A percentile compares a stretch with the other conserved stretches of the same genome.
Evolutionary conservation across 2,329 filamentous ascomycete species (phyloP).

Genomic region (Magnaporthiopsis poae): DNA sequence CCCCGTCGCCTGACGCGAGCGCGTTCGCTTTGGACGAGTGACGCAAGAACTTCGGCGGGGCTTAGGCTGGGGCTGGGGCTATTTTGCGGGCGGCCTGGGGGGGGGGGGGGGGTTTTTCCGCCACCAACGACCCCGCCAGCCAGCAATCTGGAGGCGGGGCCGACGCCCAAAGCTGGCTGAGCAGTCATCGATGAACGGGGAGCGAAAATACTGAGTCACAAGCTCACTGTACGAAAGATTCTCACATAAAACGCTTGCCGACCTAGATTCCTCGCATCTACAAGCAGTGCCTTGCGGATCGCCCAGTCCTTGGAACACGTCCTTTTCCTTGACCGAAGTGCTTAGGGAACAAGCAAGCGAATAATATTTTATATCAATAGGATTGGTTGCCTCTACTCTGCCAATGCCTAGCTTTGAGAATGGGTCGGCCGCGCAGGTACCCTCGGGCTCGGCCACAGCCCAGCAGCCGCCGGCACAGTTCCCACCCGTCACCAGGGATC

Average conservation of each 20-base stretch:
- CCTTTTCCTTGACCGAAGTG: background rate
- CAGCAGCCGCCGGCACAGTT: conserved; percentile 47
- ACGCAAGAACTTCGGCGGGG: background rate
- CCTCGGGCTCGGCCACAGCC: background rate
- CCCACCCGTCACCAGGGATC: conserved; percentile 70
- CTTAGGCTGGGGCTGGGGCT: background rate
- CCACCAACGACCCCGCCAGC: background rate
- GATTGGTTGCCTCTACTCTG: background rate
- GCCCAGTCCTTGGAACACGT: no score
- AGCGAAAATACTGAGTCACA: background rate
- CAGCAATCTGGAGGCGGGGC: background rate
- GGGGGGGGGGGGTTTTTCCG: no score
- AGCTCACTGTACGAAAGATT: background rate
- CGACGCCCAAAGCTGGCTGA: no score
- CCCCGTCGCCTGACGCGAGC: background rate
- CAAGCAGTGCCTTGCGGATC: no score
- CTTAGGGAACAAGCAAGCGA: background rate
- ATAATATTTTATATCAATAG: background rate
- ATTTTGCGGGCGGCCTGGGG: no score
- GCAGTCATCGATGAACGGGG: background rate
- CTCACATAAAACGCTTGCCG: no score
- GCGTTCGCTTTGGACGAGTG: background rate
- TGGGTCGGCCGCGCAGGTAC: background rate
- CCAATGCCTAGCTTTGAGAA: conserved; percentile 21
- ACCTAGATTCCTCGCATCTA: no score